Evolutionary conservation across 257 asterid genomes (phyloP).

Genomic region (Gentiana straminea): DNA sequence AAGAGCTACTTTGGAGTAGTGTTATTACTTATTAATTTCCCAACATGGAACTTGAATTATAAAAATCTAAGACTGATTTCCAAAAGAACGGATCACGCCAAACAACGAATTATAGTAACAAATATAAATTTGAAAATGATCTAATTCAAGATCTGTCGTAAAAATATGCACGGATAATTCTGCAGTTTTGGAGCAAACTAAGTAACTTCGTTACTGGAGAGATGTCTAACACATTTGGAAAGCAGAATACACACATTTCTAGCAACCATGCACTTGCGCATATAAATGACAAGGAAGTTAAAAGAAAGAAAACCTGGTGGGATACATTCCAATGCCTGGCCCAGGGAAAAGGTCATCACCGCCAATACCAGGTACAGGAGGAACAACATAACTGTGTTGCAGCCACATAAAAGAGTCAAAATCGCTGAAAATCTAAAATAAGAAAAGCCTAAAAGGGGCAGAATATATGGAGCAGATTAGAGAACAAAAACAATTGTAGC

Average conservation of each 20-base stretch:
- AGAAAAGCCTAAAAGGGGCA: not conserved
- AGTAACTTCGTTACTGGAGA: no score
- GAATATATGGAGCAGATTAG: not conserved
- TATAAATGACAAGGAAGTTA: not conserved
- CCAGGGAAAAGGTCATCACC: constrained; percentile 55
- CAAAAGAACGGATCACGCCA: no score
- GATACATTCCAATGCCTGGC: constrained; percentile 69
- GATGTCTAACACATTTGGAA: not conserved
- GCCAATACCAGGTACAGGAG: constrained; percentile 39
- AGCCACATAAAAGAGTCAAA: not conserved
- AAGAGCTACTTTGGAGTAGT: no score
- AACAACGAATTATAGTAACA: no score
- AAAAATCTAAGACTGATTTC: no score
- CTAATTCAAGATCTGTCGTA: no score
- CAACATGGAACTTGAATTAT: no score
- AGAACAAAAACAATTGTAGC: not conserved
- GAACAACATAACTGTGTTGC: constrained; percentile 37
- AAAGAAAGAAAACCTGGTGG: constrained; percentile 39
- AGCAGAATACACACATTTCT: not conserved
- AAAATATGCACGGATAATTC: no score
- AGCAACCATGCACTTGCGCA: not conserved
- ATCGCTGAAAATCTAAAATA: not conserved
- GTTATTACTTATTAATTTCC: no score
- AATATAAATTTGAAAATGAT: no score
- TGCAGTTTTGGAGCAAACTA: no score